A percentile compares a stretch with the other conserved stretches of the same genome.
Evolutionary conservation across 1,284 basidiomycete genomes (phyloP).

Genomic region (Cryptococcus jaspeensis): DNA sequence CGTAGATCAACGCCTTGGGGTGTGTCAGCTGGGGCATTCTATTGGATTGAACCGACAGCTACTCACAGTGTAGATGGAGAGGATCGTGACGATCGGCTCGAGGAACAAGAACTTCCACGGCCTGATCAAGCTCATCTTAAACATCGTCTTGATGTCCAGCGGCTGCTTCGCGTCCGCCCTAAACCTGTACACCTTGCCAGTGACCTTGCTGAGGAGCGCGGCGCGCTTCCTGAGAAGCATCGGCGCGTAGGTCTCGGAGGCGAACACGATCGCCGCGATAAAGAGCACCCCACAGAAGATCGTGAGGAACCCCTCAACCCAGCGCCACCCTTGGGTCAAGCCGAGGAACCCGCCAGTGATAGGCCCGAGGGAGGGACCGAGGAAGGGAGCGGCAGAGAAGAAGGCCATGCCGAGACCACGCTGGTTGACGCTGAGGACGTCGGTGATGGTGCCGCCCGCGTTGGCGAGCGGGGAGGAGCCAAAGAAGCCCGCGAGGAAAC

Average conservation of each 20-base stretch:
- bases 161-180: conserved; percentile 53
- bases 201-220: conserved; percentile 42
- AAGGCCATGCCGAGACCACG: conserved; percentile 54
- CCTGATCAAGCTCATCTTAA: conserved; percentile 50
- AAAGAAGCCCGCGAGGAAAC: conserved; percentile 47
- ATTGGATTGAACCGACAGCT: neutral
- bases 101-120: conserved; percentile 54
- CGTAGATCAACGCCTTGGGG: conserved; percentile 58
- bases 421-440: conserved; percentile 43
- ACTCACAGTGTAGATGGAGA: conserved; percentile 58
- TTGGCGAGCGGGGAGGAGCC: conserved; percentile 49
- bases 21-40: neutral
- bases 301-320: conserved; percentile 68
- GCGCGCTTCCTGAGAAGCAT: conserved; percentile 51
- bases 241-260: conserved; percentile 54
- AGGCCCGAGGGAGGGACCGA: conserved; percentile 60
- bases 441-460: conserved; percentile 47
- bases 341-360: conserved; percentile 51
- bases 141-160: conserved; percentile 37
- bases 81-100: conserved; percentile 54
- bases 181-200: conserved; percentile 51
- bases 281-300: conserved; percentile 45
- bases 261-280: conserved; percentile 38
- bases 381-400: conserved; percentile 64
- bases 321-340: conserved; percentile 50